These are phyloP conservation scores for Raphanus hybrid DNA, from an alignment of 441 rosid species.

Conservation along the genomic window DNA sequence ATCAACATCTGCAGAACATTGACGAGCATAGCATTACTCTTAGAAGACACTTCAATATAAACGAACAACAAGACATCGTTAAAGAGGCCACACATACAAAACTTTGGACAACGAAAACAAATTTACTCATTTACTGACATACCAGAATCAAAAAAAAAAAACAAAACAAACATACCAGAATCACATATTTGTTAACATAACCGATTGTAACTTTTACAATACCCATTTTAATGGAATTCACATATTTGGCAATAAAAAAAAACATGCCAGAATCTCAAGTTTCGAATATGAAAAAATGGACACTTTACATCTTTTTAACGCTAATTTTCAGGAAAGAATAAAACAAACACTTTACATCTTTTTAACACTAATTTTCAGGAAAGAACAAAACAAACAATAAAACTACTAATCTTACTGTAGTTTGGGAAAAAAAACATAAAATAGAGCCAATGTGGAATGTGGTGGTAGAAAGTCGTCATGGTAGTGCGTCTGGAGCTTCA, in stretches of 20 bases:
- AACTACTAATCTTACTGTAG: not conserved
- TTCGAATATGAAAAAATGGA: not conserved
- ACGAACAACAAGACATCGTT: not conserved
- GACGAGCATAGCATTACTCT: not conserved
- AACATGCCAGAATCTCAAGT: not conserved
- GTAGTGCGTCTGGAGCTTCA: not conserved
- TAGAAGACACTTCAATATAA: not conserved
- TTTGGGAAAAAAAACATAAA: not conserved
- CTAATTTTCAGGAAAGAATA: not conserved
- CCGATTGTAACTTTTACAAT: too few relatives aligned
- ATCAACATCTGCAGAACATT: not conserved
- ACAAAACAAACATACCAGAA: too few relatives aligned
- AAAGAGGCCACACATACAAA: not conserved
- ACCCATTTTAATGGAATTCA: too few relatives aligned
- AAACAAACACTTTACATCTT: not conserved
- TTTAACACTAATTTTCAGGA: too few relatives aligned
- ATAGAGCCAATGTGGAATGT: not conserved
- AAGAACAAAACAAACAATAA: not conserved
- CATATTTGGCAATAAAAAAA: too few relatives aligned
- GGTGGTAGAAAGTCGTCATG: not conserved
- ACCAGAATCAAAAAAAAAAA: not conserved
- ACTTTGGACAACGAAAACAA: not conserved
- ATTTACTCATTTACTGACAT: not conserved
- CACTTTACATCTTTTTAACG: not conserved
- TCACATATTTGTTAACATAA: too few relatives aligned